Evolutionary conservation across 805 yeast genomes (phyloP).

Genomic region (Millerozyma miso): DNA sequence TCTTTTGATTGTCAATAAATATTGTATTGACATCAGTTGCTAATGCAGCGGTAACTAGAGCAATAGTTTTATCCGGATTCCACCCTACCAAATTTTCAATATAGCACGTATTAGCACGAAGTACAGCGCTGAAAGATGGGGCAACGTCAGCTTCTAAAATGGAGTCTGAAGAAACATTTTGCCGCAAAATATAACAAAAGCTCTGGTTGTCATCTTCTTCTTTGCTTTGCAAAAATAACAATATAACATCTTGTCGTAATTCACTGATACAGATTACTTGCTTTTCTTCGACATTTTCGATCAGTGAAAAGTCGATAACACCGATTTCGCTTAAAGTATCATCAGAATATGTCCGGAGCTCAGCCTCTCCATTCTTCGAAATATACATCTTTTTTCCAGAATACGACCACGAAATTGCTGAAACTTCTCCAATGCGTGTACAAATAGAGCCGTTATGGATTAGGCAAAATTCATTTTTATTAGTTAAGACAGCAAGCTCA

Average conservation of each 20-base stretch:
- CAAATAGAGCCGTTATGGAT: conserved; percentile 5
- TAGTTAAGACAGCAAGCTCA: conserved; percentile 12
- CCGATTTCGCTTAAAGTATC: background rate
- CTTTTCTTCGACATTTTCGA: background rate
- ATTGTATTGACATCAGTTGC: conserved; percentile 58
- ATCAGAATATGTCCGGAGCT: conserved; percentile 6
- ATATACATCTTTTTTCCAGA: conserved; percentile 18
- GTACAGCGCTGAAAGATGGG: conserved; percentile 49
- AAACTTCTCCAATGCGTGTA: conserved; percentile 2
- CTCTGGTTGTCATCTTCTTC: conserved; percentile 26
- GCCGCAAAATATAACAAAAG: conserved; percentile 18
- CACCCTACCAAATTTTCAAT: conserved; percentile 37
- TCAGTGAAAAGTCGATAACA: background rate
- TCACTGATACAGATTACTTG: conserved; percentile 1
- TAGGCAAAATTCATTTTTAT: conserved; percentile 10
- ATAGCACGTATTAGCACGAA: conserved; percentile 47
- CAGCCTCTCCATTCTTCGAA: conserved; percentile 10
- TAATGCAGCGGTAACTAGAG: conserved; percentile 54
- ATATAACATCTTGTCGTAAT: conserved; percentile 1
- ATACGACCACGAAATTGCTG: conserved; percentile 10
- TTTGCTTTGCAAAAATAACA: conserved; percentile 23
- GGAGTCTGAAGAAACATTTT: background rate
- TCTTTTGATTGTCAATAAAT: conserved; percentile 10
- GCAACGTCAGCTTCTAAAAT: conserved; percentile 41
- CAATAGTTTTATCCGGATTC: conserved; percentile 24